These are phyloP conservation scores for Agrocybe praecox DNA, from an alignment of 768 basidiomycete species.

Conservation along the genomic window DNA sequence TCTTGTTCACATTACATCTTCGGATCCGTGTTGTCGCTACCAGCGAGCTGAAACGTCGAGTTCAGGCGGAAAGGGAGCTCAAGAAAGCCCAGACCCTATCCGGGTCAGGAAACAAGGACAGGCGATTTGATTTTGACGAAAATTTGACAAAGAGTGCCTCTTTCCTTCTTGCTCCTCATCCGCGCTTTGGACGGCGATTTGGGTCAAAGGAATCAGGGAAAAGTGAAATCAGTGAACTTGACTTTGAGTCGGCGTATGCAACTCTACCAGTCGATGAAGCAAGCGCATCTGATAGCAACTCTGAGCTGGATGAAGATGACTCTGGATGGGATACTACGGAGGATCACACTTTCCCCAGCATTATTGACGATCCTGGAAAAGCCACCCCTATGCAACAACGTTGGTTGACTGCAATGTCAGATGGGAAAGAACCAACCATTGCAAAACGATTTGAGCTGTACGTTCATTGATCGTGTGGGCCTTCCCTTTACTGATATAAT, in stretches of 20 bases:
- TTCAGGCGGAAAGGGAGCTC: conserved; percentile 48
- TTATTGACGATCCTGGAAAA: conserved; percentile 82
- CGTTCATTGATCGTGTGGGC: conserved; percentile 23
- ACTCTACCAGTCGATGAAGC: conserved; percentile 26
- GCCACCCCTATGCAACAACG: conserved; percentile 78
- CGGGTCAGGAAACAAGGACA: conserved; percentile 5
- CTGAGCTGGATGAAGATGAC: conserved; percentile 33
- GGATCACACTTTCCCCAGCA: conserved; percentile 53
- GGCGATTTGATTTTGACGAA: not conserved
- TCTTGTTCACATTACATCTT: conserved; percentile 84
- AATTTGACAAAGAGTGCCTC: conserved; percentile 6
- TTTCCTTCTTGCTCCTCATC: conserved; percentile 57
- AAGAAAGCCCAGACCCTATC: conserved; percentile 27
- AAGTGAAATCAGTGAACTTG: conserved; percentile 40
- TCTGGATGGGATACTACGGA: conserved; percentile 50
- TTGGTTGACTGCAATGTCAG: conserved; percentile 92
- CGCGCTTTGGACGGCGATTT: conserved; percentile 37
- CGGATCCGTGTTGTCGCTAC: conserved; percentile 85
- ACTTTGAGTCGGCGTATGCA: conserved; percentile 34
- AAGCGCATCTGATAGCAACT: conserved; percentile 12
- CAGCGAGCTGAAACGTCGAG: conserved; percentile 69
- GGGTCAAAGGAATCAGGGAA: conserved; percentile 48
- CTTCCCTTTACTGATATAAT: not conserved
- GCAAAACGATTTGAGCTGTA: conserved; percentile 80
- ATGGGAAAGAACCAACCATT: conserved; percentile 71